Evolutionary conservation across 1,139 yeast species (phyloP).

Genomic region (Pichia sp.): DNA sequence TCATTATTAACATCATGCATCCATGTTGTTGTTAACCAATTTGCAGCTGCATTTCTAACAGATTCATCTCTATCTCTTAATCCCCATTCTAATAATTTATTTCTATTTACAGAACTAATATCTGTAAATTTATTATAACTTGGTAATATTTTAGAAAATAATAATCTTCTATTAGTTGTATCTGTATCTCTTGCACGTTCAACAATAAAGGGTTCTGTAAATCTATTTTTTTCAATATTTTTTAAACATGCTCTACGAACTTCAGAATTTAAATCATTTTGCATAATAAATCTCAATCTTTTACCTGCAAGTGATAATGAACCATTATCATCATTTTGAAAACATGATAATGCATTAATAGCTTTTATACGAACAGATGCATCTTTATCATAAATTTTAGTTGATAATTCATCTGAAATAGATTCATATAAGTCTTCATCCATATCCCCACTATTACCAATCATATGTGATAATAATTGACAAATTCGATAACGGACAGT

Average conservation of each 20-base stretch:
- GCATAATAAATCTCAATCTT: slow-evolving; percentile 49
- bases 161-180: slow-evolving; percentile 61
- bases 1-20: slow-evolving; percentile 63
- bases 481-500: slow-evolving; percentile 77
- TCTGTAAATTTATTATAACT: slow-evolving; percentile 63
- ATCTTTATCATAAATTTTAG: slow-evolving; percentile 74
- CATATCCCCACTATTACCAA: slow-evolving; percentile 69
- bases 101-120: slow-evolving; percentile 56
- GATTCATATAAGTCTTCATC: slow-evolving; percentile 67
- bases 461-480: slow-evolving; percentile 68
- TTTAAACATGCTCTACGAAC: slow-evolving; percentile 81
- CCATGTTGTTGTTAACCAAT: slow-evolving; percentile 71
- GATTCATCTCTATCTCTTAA: slow-evolving; percentile 74
- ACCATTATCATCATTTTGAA: slow-evolving; percentile 53
- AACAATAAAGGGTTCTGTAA: slow-evolving; percentile 54
- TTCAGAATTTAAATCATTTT: slow-evolving; percentile 80
- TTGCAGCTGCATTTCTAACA: slow-evolving; percentile 67
- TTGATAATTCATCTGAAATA: slow-evolving; percentile 53
- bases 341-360: slow-evolving; percentile 68
- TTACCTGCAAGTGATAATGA: slow-evolving; percentile 45
- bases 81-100: slow-evolving; percentile 74
- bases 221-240: slow-evolving; percentile 52
- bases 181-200: slow-evolving; percentile 83
- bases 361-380: slow-evolving; percentile 76
- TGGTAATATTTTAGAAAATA: slow-evolving; percentile 63